phyloP scores from a whole-genome alignment of 1,284 basidiomycete genomes.

The Bothia castanella region DNA sequence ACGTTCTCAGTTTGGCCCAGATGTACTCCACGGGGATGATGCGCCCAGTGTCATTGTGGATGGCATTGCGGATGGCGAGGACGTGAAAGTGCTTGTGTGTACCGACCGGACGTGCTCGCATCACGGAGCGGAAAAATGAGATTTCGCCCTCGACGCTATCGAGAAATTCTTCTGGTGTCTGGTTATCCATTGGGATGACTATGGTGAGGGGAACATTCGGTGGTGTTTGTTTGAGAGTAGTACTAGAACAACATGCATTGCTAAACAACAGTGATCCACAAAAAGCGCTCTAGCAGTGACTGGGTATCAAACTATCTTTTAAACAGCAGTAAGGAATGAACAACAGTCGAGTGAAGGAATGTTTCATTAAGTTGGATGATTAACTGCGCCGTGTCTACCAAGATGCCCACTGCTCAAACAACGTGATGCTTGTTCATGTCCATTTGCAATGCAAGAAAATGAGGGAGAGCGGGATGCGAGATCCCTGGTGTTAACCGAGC shows the following conservation, averaged over 20 bases:
- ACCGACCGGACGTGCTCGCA: conserved; percentile 73
- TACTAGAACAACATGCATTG: conserved; percentile 24
- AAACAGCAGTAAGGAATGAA: conserved; percentile 28
- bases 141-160: conserved; percentile 76
- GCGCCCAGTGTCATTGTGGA: conserved; percentile 66
- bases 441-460: conserved; percentile 28
- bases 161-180: conserved; percentile 44
- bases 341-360: conserved; percentile 20
- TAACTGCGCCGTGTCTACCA: conserved; percentile 14
- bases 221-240: conserved; percentile 19
- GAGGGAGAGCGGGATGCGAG: conserved; percentile 12
- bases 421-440: conserved; percentile 18
- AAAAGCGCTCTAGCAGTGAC: conserved; percentile 2
- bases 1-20: conserved; percentile 68
- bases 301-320: conserved; percentile 31
- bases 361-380: conserved; percentile 10
- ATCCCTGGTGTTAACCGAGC: neutral
- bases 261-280: conserved; percentile 23
- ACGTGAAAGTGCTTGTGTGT: conserved; percentile 77
- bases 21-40: conserved; percentile 59
- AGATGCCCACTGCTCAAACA: conserved; percentile 16
- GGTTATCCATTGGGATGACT: conserved; percentile 28
- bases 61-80: conserved; percentile 66
- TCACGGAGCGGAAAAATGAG: conserved; percentile 72
- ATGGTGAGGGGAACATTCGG: conserved; percentile 2